Percentiles rank a stretch among this genome's conserved stretches.
These are phyloP conservation scores for Fomitopsis betulina DNA, from an alignment of 1,284 basidiomycete genomes.

Conservation along the genomic window DNA sequence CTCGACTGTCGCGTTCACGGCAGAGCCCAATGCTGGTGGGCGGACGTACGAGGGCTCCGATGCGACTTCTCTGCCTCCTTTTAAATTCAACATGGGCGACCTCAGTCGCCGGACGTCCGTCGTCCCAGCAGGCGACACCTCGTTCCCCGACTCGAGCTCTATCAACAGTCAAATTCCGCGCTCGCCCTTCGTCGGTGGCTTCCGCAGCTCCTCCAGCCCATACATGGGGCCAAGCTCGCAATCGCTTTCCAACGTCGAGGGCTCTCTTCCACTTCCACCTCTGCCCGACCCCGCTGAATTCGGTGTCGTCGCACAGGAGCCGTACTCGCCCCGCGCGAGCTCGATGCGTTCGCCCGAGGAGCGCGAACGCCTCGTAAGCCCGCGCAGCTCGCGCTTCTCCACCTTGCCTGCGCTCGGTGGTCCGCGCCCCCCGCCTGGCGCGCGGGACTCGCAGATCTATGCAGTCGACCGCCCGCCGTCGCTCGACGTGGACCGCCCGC, in stretches of 20 bases:
- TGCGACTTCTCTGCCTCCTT: constrained; percentile 8
- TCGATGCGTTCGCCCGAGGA: constrained; percentile 17
- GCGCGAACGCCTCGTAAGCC: constrained; percentile 10
- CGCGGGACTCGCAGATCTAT: constrained; percentile 11
- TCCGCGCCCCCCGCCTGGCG: constrained; percentile 16
- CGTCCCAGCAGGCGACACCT: neutral
- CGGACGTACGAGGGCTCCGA: constrained; percentile 3
- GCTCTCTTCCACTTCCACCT: neutral
- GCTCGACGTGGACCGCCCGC: constrained; percentile 21
- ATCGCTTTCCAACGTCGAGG: constrained; percentile 8
- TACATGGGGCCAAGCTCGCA: neutral
- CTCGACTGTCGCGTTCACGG: constrained; percentile 48
- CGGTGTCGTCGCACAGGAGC: constrained; percentile 15
- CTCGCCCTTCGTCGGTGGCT: constrained; percentile 3
- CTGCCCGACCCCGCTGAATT: constrained; percentile 21
- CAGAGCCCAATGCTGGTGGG: constrained; percentile 28
- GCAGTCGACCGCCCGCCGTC: constrained; percentile 28
- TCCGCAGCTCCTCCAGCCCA: constrained; percentile 1
- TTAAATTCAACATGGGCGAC: too few relatives aligned
- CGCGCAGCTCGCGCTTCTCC: constrained; percentile 41
- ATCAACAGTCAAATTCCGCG: constrained; percentile 2
- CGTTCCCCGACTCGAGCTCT: neutral
- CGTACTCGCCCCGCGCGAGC: constrained; percentile 15
- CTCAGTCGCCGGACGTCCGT: constrained; percentile 4
- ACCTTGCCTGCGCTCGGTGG: constrained; percentile 45